Conservation (phyloP, 345 rosid species). For the Populus ilicifolia region DNA sequence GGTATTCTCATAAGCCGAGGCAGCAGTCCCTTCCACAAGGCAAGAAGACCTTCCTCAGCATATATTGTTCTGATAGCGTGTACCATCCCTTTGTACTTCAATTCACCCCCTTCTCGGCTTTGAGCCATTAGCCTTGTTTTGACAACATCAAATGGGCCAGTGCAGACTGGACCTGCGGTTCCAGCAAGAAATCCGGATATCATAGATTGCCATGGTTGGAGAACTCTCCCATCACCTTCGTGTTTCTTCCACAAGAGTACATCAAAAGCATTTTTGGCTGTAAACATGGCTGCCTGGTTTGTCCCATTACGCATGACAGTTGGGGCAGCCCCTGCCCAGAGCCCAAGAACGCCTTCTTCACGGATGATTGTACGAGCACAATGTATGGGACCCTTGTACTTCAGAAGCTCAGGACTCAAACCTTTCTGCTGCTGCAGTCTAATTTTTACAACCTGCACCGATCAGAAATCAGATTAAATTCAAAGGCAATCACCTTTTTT, state of each 20-base stretch:
- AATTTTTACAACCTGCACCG: slow-evolving; percentile 81
- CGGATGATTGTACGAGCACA: slow-evolving; percentile 63
- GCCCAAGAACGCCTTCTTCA: slow-evolving; percentile 77
- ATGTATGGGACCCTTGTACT: slow-evolving; percentile 91
- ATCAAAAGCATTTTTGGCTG: slow-evolving; percentile 83
- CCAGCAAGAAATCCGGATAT: slow-evolving; percentile 94
- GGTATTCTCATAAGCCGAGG: slow-evolving; percentile 98
- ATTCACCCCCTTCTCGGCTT: slow-evolving; percentile 46
- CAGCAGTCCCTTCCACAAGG: slow-evolving; percentile 88
- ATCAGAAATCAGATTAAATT: slow-evolving; percentile 19
- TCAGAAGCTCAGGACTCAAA: slow-evolving; percentile 63
- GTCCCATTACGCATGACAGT: slow-evolving; percentile 97
- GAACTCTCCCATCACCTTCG: slow-evolving; percentile 81
- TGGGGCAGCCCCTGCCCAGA: slow-evolving; percentile 97
- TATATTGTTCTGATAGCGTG: slow-evolving; percentile 80
- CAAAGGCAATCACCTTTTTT: slow-evolving; percentile 1
- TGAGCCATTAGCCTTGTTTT: slow-evolving; percentile 98
- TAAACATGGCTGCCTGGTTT: slow-evolving; percentile 95
- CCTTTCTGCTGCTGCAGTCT: slow-evolving; percentile 95
- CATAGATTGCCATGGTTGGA: slow-evolving; percentile 96
- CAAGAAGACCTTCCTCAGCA: slow-evolving; percentile 72
- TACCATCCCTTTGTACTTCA: slow-evolving; percentile 87
- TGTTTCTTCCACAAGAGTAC: slow-evolving; percentile 82
- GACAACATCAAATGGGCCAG: slow-evolving; percentile 98
- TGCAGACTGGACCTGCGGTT: slow-evolving; percentile 86